phyloP scores from a whole-genome alignment of 176 grass and related monocot species.

The Poa annua region DNA sequence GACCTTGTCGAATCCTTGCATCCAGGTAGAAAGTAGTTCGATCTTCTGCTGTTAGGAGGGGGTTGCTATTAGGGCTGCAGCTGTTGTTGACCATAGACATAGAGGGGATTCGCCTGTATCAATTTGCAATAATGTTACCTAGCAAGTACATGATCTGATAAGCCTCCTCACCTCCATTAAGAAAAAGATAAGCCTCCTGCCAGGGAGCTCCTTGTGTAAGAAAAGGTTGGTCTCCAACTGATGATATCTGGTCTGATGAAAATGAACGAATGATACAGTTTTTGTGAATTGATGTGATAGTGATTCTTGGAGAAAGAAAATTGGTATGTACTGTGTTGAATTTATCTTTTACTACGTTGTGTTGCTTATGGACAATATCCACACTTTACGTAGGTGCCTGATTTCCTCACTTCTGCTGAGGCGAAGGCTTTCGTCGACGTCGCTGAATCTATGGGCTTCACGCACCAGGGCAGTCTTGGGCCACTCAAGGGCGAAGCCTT shows the following conservation, averaged over 20 bases:
- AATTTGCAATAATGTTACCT: neutral
- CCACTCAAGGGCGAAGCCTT: slow-evolving; percentile 83
- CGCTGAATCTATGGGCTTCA: slow-evolving; percentile 72
- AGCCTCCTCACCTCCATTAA: no score
- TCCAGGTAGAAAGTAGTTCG: neutral
- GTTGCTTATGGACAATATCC: slow-evolving; percentile 5
- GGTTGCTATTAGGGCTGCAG: neutral
- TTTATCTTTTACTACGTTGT: neutral
- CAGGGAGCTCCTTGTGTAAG: neutral
- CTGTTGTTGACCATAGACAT: neutral
- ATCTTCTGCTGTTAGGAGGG: neutral
- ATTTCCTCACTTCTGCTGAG: slow-evolving; percentile 73
- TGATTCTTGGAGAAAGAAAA: neutral
- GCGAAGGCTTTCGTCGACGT: slow-evolving; percentile 71
- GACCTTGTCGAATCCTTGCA: neutral
- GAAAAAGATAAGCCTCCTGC: neutral
- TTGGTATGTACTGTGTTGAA: neutral
- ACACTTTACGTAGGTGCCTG: slow-evolving; percentile 56
- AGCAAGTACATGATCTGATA: neutral
- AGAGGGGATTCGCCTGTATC: neutral
- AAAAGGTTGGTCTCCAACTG: neutral
- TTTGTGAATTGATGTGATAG: neutral
- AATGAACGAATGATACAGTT: neutral
- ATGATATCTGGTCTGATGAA: slow-evolving; percentile 12
- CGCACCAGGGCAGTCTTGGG: slow-evolving; percentile 85